Conservation (phyloP, 2,329 filamentous ascomycete species). For the Aspergillus sp. region DNA sequence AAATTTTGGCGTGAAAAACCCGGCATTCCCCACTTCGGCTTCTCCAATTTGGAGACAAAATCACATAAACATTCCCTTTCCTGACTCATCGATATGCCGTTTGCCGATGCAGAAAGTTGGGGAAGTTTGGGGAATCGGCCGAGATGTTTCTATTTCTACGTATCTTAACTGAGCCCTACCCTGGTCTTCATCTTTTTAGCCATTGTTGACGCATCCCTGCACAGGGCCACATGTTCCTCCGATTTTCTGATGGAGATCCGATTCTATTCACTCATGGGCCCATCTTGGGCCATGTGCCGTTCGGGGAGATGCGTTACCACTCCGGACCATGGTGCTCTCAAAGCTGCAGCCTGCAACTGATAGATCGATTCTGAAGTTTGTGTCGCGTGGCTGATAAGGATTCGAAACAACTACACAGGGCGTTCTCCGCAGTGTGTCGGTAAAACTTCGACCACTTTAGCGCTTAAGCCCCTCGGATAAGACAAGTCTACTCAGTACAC, state of each 20-base stretch:
- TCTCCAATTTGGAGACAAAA: not conserved
- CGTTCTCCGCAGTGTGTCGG: too few species aligned
- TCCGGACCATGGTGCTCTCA: not conserved
- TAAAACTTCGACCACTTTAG: too few species aligned
- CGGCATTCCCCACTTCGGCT: not conserved
- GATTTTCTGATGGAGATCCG: not conserved
- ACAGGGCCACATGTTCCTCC: not conserved
- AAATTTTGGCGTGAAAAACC: not conserved
- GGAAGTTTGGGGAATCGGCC: not conserved
- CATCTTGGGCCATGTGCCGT: not conserved
- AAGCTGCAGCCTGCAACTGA: not conserved
- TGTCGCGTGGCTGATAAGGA: not conserved
- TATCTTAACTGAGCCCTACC: not conserved
- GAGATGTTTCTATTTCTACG: not conserved
- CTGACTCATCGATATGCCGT: not conserved
- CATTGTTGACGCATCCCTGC: not conserved
- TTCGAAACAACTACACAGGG: too few species aligned
- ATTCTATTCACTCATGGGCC: not conserved
- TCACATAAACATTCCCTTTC: not conserved
- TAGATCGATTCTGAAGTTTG: not conserved
- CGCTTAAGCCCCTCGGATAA: not conserved
- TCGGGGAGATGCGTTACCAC: not conserved
- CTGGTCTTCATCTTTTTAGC: not conserved
- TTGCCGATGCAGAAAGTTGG: not conserved
- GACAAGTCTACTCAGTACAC: too few species aligned